phyloP scores from a whole-genome alignment of 768 basidiomycete species.

The Boletus sp. region DNA sequence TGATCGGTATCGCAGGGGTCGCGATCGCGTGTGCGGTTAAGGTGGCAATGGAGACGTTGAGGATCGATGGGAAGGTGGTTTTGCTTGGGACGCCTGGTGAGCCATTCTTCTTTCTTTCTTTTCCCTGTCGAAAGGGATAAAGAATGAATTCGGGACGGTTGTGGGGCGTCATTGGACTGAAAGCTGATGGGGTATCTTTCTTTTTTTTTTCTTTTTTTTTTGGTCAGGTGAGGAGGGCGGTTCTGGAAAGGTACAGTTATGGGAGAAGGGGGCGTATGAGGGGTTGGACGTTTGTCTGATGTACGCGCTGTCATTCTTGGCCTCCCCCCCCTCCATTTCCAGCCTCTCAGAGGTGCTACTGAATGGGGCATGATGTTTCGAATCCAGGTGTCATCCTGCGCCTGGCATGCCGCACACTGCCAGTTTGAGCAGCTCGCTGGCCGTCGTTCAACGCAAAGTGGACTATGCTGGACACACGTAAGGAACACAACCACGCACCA shows the following conservation, averaged over 20 bases:
- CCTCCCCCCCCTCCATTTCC: not conserved
- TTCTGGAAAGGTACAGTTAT: slow-evolving; percentile 62
- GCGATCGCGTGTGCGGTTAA: slow-evolving; percentile 67
- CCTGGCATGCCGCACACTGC: slow-evolving; percentile 67
- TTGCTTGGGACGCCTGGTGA: slow-evolving; percentile 77
- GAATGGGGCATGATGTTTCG: not conserved
- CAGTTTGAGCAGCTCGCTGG: slow-evolving; percentile 61
- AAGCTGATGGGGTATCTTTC: not conserved
- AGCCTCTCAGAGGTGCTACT: not conserved
- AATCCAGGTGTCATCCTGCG: slow-evolving; percentile 70
- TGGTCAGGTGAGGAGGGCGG: slow-evolving; percentile 52
- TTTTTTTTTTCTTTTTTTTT: no score
- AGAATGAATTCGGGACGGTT: not conserved
- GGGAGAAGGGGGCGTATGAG: slow-evolving; percentile 68
- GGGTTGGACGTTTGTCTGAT: slow-evolving; percentile 75
- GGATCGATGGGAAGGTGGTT: slow-evolving; percentile 63
- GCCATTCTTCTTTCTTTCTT: not conserved
- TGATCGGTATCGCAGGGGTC: slow-evolving; percentile 73
- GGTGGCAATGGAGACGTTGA: slow-evolving; percentile 54
- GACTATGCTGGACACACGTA: slow-evolving; percentile 77
- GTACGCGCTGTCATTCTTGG: slow-evolving; percentile 34
- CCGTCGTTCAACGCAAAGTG: slow-evolving; percentile 53
- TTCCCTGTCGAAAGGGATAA: not conserved
- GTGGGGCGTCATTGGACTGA: not conserved
- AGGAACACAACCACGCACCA: slow-evolving; percentile 8